Evolutionary conservation across 2,329 filamentous ascomycete genomes (phyloP).

Genomic region (Aureobasidium subglaciale): DNA sequence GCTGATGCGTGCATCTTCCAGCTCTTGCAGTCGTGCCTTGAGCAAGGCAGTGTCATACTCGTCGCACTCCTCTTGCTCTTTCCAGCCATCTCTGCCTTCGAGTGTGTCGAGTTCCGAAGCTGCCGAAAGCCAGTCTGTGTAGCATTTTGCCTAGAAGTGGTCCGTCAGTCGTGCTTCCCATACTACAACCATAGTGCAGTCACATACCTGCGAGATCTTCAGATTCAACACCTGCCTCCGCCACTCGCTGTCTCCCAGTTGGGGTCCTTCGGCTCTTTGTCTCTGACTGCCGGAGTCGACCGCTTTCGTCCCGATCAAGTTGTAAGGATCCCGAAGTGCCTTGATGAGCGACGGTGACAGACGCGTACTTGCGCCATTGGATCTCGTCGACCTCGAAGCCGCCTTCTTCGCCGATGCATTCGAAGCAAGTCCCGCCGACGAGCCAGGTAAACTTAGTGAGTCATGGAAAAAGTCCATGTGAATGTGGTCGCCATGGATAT

Average conservation of each 20-base stretch:
- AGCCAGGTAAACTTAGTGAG: conserved; percentile 12
- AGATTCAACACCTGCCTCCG: conserved; percentile 55
- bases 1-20: conserved; percentile 66
- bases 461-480: conserved; percentile 17
- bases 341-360: neutral
- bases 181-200: neutral
- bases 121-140: conserved; percentile 66
- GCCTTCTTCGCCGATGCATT: neutral
- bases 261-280: conserved; percentile 21
- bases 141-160: conserved; percentile 53
- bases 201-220: conserved; percentile 58
- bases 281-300: conserved; percentile 2
- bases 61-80: conserved; percentile 55
- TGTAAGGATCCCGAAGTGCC: conserved; percentile 7
- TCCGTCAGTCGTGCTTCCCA: conserved; percentile 9
- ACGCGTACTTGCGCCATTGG: neutral
- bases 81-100: conserved; percentile 79
- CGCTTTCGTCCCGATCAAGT: neutral
- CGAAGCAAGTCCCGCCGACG: neutral
- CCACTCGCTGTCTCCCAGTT: conserved; percentile 30
- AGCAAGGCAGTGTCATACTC: conserved; percentile 69
- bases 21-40: conserved; percentile 58
- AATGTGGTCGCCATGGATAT: conserved; percentile 10
- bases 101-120: conserved; percentile 71
- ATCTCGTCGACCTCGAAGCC: neutral